A percentile compares a stretch with the other conserved stretches of the same genome.
These are phyloP conservation scores for Acmispon strigosus DNA, from an alignment of 306 rosid species.

Conservation along the genomic window DNA sequence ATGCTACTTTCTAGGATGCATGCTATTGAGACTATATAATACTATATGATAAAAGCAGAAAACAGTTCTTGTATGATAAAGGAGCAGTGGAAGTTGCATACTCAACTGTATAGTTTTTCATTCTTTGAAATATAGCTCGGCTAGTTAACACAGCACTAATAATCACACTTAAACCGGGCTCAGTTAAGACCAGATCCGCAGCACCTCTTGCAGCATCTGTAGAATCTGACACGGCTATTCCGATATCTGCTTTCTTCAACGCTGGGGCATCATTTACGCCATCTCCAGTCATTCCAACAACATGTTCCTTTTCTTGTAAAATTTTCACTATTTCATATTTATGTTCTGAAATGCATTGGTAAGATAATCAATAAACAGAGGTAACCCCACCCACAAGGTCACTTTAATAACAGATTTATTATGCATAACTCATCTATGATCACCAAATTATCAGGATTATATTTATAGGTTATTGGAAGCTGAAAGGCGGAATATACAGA, in stretches of 20 bases:
- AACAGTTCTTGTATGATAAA: constrained; percentile 2
- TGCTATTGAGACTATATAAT: not conserved
- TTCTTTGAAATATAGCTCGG: constrained; percentile 84
- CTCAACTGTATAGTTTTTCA: constrained; percentile 89
- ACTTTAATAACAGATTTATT: not conserved
- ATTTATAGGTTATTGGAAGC: not conserved
- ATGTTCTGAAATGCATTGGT: constrained; percentile 56
- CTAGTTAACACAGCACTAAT: constrained; percentile 77
- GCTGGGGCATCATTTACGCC: constrained; percentile 95
- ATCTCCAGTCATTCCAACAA: constrained; percentile 92
- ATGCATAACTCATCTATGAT: not conserved
- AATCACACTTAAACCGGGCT: constrained; percentile 83
- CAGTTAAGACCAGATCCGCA: constrained; percentile 80
- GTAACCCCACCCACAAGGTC: not conserved
- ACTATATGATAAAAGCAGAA: not conserved
- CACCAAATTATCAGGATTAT: not conserved
- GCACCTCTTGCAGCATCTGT: constrained; percentile 91
- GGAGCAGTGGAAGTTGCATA: constrained; percentile 20
- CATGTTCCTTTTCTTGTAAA: constrained; percentile 76
- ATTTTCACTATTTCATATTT: constrained; percentile 77
- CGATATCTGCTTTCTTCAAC: constrained; percentile 86
- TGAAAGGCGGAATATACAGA: not conserved
- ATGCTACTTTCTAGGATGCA: not conserved
- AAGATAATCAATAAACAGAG: constrained; percentile 11
- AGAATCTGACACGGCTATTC: constrained; percentile 85